phyloP scores from a whole-genome alignment of 257 asterid species.

The Solanum pinnatisectum region DNA sequence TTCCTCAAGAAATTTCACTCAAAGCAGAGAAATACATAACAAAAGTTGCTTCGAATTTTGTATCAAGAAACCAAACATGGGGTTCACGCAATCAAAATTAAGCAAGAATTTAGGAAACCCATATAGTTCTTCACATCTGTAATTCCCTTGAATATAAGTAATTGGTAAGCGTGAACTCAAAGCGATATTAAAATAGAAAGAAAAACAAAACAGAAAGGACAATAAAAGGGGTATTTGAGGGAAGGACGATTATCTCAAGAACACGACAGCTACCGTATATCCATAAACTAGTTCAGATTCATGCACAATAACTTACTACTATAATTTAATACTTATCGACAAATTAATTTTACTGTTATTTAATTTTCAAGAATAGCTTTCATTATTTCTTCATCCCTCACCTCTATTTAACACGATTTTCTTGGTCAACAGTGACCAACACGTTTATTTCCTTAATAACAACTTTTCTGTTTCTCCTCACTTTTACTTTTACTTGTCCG shows the following conservation, averaged over 20 bases:
- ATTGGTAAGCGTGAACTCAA: background rate
- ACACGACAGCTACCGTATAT: constrained; percentile 4
- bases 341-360: background rate
- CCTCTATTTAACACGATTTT: background rate
- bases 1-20: background rate
- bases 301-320: background rate
- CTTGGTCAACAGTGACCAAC: background rate
- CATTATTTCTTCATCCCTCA: background rate
- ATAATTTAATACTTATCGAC: background rate
- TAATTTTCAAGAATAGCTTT: background rate
- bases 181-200: background rate
- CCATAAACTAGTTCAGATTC: background rate
- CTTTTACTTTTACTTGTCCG: background rate
- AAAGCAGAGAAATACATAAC: background rate
- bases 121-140: background rate
- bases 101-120: background rate
- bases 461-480: background rate
- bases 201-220: background rate
- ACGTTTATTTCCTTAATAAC: background rate
- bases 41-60: background rate
- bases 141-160: background rate
- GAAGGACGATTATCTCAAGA: background rate
- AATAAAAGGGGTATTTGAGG: constrained; percentile 10
- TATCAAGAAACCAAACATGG: background rate
- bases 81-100: background rate